A percentile compares a stretch with the other conserved stretches of the same genome.
phyloP scores from a whole-genome alignment of 2,329 filamentous ascomycete species.

The Cytospora leucostoma region DNA sequence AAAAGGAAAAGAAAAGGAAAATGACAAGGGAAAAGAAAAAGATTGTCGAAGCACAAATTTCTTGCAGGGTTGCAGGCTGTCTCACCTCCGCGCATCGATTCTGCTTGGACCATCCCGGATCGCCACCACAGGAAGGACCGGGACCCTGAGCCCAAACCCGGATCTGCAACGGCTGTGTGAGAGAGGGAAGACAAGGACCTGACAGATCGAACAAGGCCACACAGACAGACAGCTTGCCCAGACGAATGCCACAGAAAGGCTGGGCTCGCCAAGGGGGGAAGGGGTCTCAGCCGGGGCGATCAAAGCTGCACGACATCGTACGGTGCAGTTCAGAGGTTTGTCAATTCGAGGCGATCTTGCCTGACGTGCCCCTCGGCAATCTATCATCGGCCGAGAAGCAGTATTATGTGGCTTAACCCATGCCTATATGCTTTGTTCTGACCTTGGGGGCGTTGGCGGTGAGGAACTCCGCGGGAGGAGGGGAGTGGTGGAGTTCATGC shows the following conservation, averaged over 20 bases:
- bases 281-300: constrained; percentile 6
- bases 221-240: not conserved
- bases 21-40: no score
- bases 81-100: no score
- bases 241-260: not conserved
- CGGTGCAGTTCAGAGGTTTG: constrained; percentile 14
- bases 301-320: constrained; percentile 25
- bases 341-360: not conserved
- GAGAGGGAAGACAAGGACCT: no score
- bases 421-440: not conserved
- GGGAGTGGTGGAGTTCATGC: not conserved
- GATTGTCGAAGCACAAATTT: no score
- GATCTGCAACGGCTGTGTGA: no score
- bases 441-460: not conserved
- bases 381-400: constrained; percentile 11
- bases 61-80: no score
- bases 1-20: no score
- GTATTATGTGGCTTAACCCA: constrained; percentile 7
- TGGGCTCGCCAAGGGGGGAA: not conserved
- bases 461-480: not conserved
- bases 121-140: no score
- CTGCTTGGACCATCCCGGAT: no score
- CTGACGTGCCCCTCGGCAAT: constrained; percentile 5
- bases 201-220: no score
- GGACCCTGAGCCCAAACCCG: no score